Percentiles rank a stretch among this genome's conserved stretches.
phyloP scores from a whole-genome alignment of 2,329 filamentous ascomycete genomes.

The Cladosporium halotolerans region DNA sequence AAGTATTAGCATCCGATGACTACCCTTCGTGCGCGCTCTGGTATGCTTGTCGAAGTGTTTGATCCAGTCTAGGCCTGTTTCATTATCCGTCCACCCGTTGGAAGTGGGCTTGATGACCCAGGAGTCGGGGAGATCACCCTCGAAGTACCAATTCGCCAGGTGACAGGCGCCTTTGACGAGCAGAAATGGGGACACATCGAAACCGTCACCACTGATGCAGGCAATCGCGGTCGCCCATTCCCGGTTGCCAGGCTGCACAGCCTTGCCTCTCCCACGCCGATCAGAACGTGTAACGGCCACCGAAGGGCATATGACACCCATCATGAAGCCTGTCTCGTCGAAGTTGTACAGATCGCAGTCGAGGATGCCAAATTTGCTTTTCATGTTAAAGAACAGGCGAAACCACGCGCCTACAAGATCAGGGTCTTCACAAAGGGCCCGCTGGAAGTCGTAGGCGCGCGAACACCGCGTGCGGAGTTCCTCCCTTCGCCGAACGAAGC shows the following conservation, averaged over 20 bases:
- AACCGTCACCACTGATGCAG: slow-evolving; percentile 17
- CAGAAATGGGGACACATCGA: slow-evolving; percentile 20
- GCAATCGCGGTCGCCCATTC: slow-evolving; percentile 26
- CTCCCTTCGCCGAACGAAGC: neutral
- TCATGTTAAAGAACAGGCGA: slow-evolving; percentile 8
- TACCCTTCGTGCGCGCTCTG: neutral
- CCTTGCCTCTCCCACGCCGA: slow-evolving; percentile 7
- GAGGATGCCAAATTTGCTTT: slow-evolving; percentile 11
- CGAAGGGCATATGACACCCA: slow-evolving; percentile 17
- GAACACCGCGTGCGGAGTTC: neutral
- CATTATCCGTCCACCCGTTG: neutral
- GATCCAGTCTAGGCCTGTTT: neutral
- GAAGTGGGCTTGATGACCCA: slow-evolving; percentile 18
- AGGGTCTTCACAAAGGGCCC: neutral
- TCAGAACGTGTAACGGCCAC: slow-evolving; percentile 20
- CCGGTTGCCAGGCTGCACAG: slow-evolving; percentile 20
- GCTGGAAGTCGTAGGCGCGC: neutral
- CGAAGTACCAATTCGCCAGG: neutral
- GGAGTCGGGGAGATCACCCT: slow-evolving; percentile 15
- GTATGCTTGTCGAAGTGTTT: slow-evolving; percentile 2
- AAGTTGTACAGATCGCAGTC: slow-evolving; percentile 18
- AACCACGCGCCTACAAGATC: slow-evolving; percentile 10
- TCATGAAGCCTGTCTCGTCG: slow-evolving; percentile 22
- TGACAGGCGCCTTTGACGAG: slow-evolving; percentile 21
- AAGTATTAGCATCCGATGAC: slow-evolving; percentile 14